Evolutionary conservation across 805 yeast species (phyloP), one percentile per base, ranked within the genome.

Genomic region (Clavispora carvajalis): DNA sequence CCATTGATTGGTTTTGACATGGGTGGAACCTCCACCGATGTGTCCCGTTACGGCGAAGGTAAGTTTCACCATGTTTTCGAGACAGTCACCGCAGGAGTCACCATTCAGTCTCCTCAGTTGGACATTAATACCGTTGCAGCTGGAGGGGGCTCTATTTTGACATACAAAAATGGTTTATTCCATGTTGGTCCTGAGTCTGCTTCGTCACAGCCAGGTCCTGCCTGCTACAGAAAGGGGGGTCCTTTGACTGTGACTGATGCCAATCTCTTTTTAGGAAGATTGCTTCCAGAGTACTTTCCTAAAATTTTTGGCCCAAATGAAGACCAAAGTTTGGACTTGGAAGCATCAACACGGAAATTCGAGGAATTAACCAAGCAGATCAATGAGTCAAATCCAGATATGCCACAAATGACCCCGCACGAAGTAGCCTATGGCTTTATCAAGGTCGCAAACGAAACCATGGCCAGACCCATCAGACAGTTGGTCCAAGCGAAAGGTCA

Each of bases 1-100:
- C 89, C 95, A 0, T 68, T 84, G 35, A 60, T 68, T 22, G 74
- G 74, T 1, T 61, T 62, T 44, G 63, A 69, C 51, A 71, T 71
- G 40, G 74, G 74, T 31, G 74, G 74, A 18, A 69, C 74, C 1
- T 66, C 72, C 18, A 69, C 74, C 3, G 74, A 69, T 42, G 73
- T 69, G 7, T 67, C 73, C 2, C 49, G 74, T 24, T 69, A 62
- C 41, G 50, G 66, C 5, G 54, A 47, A 37, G 74, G 74, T 4
- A 52, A 45, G 22, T 53, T 68, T 35, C 69, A 65, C 38, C 73
- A 69, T 43, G 69, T 69, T 22, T 67, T 57, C 45, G 74, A 69
- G 44, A 69, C 73, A 3, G 73, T 69, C 8, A 72, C 69, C 2
- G 67, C 69, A 37, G 67, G 69, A 41, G 71, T 69, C 15, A 60